Conservation (phyloP, 352 stramenopile genomes). For the Nothophytophthora sp. region DNA sequence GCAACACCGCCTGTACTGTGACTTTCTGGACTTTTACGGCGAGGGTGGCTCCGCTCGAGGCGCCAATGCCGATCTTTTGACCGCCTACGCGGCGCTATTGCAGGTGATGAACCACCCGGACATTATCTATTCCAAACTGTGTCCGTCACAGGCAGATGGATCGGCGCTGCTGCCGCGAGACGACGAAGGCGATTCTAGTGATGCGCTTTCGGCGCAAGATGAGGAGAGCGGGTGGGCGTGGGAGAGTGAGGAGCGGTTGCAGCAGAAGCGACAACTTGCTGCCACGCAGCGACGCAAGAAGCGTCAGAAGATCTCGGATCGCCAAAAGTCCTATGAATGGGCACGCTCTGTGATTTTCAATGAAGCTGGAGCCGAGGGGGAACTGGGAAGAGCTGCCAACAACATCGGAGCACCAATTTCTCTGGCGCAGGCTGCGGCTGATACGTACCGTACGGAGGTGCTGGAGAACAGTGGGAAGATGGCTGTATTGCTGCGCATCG, state of each 20-base stretch:
- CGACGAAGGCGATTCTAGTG: constrained; percentile 35
- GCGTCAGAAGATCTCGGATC: constrained; percentile 63
- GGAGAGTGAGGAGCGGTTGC: constrained; percentile 64
- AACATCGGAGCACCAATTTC: too few species aligned
- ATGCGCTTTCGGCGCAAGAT: constrained; percentile 13
- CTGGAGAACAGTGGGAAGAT: constrained; percentile 84
- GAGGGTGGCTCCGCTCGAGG: constrained; percentile 29
- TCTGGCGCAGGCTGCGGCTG: not conserved
- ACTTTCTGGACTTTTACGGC: constrained; percentile 65
- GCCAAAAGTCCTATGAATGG: constrained; percentile 70
- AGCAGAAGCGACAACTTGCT: constrained; percentile 52
- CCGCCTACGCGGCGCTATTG: constrained; percentile 73
- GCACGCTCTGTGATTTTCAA: constrained; percentile 49
- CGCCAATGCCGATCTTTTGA: constrained; percentile 64
- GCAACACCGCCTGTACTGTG: constrained; percentile 81
- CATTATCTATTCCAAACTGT: constrained; percentile 79
- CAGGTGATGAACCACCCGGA: constrained; percentile 91
- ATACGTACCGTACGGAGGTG: constrained; percentile 43
- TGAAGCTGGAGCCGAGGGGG: not conserved
- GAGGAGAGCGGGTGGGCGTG: constrained; percentile 54
- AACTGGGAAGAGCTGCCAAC: too few species aligned
- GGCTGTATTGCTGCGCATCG: constrained; percentile 69
- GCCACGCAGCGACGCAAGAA: constrained; percentile 50
- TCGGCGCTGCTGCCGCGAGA: constrained; percentile 21
- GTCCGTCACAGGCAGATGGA: constrained; percentile 28